Evolutionary conservation across 352 stramenopile species (phyloP).

Genomic region (Phytopythium kandeliae): DNA sequence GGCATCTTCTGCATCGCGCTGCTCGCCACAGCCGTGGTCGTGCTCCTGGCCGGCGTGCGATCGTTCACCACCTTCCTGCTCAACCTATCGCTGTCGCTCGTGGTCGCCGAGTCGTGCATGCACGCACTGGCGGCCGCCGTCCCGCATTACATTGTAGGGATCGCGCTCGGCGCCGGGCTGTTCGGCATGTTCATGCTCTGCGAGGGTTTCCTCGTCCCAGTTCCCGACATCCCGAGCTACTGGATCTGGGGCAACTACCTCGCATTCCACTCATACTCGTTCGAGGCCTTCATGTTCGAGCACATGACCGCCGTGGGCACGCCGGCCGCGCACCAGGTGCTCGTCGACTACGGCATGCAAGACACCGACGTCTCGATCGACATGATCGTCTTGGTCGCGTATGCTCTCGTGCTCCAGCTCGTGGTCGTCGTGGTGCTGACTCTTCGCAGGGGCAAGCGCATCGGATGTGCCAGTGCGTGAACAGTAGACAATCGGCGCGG

Average conservation of each 20-base stretch:
- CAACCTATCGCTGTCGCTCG: slow-evolving; percentile 71
- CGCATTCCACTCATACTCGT: slow-evolving; percentile 85
- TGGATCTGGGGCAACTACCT: slow-evolving; percentile 86
- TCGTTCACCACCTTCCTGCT: slow-evolving; percentile 59
- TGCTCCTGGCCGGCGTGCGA: slow-evolving; percentile 44
- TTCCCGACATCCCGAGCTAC: slow-evolving; percentile 53
- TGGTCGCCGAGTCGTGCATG: slow-evolving; percentile 79
- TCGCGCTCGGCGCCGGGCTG: slow-evolving; percentile 68
- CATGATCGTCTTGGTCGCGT: slow-evolving; percentile 51
- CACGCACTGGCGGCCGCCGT: slow-evolving; percentile 72
- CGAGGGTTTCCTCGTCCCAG: slow-evolving; percentile 83
- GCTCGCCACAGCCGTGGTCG: slow-evolving; percentile 43
- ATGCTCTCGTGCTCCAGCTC: slow-evolving; percentile 43
- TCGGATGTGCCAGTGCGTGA: not conserved
- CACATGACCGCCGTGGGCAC: slow-evolving; percentile 40
- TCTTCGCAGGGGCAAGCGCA: slow-evolving; percentile 7
- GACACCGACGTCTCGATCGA: slow-evolving; percentile 41
- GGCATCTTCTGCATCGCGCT: slow-evolving; percentile 57
- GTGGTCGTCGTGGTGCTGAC: slow-evolving; percentile 35
- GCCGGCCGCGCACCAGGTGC: slow-evolving; percentile 14
- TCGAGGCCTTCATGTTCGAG: slow-evolving; percentile 83
- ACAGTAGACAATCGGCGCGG: no score
- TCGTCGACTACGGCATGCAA: slow-evolving; percentile 49
- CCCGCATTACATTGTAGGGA: slow-evolving; percentile 85
- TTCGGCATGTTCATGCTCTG: slow-evolving; percentile 88